Percentiles rank a stretch among this genome's conserved stretches.
phyloP scores from a whole-genome alignment of 164 flowering plant species.

The Stephania yunnanensis region DNA sequence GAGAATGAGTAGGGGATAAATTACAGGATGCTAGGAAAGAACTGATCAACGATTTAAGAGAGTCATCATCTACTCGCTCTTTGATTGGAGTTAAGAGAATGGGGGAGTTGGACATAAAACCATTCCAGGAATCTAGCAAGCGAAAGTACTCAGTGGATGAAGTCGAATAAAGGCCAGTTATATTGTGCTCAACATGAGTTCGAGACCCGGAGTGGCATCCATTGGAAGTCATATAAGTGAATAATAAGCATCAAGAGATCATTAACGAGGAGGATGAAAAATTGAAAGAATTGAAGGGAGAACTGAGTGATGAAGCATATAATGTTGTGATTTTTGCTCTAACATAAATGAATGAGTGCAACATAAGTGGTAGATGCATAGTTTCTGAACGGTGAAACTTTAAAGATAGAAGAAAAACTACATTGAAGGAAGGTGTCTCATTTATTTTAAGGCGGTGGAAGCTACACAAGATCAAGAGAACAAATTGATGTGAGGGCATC shows the following conservation, averaged over 20 bases:
- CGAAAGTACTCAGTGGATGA: constrained; percentile 42
- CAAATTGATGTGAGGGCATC: no score
- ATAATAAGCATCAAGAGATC: constrained; percentile 38
- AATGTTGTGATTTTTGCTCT: constrained; percentile 37
- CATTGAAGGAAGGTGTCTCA: constrained; percentile 36
- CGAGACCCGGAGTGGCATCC: constrained; percentile 81
- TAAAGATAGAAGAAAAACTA: constrained; percentile 41
- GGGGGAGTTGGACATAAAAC: constrained; percentile 69
- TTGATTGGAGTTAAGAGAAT: constrained; percentile 65
- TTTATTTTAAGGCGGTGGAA: constrained; percentile 27
- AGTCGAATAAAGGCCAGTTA: constrained; percentile 47
- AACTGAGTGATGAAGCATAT: constrained; percentile 33
- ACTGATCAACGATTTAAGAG: constrained; percentile 49
- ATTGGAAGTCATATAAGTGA: constrained; percentile 33
- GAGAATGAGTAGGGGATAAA: constrained; percentile 50
- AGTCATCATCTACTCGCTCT: constrained; percentile 21
- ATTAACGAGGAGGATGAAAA: constrained; percentile 47
- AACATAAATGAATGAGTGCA: constrained; percentile 46
- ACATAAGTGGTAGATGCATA: constrained; percentile 50
- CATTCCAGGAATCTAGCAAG: constrained; percentile 57
- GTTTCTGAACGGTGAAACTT: constrained; percentile 51
- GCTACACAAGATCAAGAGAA: constrained; percentile 14
- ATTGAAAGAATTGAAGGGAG: constrained; percentile 31
- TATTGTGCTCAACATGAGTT: constrained; percentile 71
- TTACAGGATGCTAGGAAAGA: constrained; percentile 65